These are phyloP conservation scores for Penicillium longicatenatum DNA, from an alignment of 495 filamentous ascomycete genomes.

Conservation along the genomic window DNA sequence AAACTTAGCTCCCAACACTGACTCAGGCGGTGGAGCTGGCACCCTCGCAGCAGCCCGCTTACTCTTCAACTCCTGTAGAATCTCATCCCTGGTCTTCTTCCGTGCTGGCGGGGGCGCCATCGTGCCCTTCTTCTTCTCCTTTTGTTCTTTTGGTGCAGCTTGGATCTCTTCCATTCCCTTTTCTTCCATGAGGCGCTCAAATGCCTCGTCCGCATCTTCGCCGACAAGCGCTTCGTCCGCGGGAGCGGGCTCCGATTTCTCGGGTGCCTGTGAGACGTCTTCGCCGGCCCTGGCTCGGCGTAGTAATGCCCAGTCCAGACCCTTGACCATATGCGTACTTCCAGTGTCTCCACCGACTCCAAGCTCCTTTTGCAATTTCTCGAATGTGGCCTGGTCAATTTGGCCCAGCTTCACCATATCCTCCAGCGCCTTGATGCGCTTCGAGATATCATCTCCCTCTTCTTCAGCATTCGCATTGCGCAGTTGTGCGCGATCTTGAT, in stretches of 20 bases:
- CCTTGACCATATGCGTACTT: constrained; percentile 87
- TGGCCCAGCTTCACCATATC: constrained; percentile 80
- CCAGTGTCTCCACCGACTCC: constrained; percentile 74
- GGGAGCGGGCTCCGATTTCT: constrained; percentile 19
- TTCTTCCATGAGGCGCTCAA: constrained; percentile 70
- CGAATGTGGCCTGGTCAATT: constrained; percentile 75
- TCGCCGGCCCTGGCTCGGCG: constrained; percentile 73
- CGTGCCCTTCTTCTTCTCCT: constrained; percentile 74
- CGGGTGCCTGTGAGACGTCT: constrained; percentile 51
- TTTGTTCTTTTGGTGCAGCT: constrained; percentile 46
- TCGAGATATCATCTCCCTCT: constrained; percentile 51
- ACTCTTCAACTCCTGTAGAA: constrained; percentile 78
- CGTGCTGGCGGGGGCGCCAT: constrained; percentile 66
- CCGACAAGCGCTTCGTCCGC: constrained; percentile 9
- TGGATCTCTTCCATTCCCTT: constrained; percentile 58
- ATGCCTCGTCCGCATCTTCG: constrained; percentile 69
- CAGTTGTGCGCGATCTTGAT: constrained; percentile 76
- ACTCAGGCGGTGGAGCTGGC: constrained; percentile 52
- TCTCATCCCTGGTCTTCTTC: constrained; percentile 80
- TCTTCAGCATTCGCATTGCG: constrained; percentile 35
- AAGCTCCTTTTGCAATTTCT: constrained; percentile 70
- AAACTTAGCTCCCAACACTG: constrained; percentile 72
- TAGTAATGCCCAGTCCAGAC: constrained; percentile 81
- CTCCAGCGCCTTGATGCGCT: constrained; percentile 75
- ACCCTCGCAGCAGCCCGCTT: constrained; percentile 61